These are phyloP conservation scores for Fusarium setosum DNA, from an alignment of 2,329 filamentous ascomycete genomes.

Conservation along the genomic window DNA sequence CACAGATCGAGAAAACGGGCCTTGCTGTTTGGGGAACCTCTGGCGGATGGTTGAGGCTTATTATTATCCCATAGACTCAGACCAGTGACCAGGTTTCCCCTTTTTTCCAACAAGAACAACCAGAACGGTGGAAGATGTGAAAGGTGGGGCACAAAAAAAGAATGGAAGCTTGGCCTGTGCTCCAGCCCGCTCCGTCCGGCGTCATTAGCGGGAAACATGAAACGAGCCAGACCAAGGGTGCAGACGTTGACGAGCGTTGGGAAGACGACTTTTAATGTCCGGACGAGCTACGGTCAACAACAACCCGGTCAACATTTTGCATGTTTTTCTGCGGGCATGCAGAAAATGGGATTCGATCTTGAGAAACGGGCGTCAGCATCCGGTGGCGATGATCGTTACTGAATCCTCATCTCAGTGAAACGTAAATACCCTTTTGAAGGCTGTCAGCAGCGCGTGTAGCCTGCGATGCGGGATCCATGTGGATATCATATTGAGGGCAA, in stretches of 20 bases:
- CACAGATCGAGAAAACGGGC: conserved; percentile 6
- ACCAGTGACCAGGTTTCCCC: conserved; percentile 2
- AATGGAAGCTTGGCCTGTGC: conserved; percentile 33
- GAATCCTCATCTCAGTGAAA: background rate
- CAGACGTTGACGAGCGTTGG: conserved; percentile 19
- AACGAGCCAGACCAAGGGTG: conserved; percentile 32
- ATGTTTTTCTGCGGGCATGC: background rate
- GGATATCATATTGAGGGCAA: conserved; percentile 1
- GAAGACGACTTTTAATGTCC: conserved; percentile 33
- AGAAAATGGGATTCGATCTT: background rate
- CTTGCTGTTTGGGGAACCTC: conserved; percentile 7
- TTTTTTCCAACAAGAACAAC: conserved; percentile 17
- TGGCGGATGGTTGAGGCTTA: conserved; percentile 5
- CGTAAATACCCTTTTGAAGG: background rate
- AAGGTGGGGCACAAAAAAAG: conserved; percentile 23
- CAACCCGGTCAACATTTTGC: conserved; percentile 4
- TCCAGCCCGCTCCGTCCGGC: conserved; percentile 33
- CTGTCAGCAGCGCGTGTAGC: background rate
- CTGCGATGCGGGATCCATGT: background rate
- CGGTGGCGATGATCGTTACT: background rate
- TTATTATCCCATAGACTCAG: no score
- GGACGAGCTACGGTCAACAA: conserved; percentile 20
- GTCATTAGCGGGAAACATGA: conserved; percentile 45
- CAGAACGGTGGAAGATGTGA: conserved; percentile 12
- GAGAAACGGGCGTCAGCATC: background rate